These are phyloP conservation scores for Cryomyces minteri DNA, from an alignment of 495 filamentous ascomycete species.

Conservation along the genomic window DNA sequence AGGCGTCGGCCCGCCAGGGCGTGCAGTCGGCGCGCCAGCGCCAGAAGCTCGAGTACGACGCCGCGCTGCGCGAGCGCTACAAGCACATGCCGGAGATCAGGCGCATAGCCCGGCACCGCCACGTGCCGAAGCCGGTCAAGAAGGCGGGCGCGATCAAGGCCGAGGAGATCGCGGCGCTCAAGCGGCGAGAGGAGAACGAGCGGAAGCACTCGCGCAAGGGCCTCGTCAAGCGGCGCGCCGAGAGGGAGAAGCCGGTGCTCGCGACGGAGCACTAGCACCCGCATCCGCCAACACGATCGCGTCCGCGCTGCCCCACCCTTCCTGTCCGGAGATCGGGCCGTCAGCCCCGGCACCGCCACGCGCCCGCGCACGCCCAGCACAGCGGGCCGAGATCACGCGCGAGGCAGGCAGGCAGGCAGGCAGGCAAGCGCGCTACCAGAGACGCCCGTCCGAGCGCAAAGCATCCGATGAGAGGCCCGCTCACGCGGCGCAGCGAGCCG, in stretches of 20 bases:
- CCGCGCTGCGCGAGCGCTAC: slow-evolving; percentile 66
- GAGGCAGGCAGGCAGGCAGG: no score
- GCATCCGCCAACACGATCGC: no score
- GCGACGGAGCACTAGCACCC: slow-evolving; percentile 52
- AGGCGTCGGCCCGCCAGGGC: slow-evolving; percentile 70
- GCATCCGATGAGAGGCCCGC: no score
- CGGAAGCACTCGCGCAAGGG: slow-evolving; percentile 75
- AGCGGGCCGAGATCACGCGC: no score
- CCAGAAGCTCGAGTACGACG: slow-evolving; percentile 81
- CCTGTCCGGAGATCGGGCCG: no score
- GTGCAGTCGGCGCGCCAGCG: slow-evolving; percentile 71
- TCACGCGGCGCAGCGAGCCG: no score
- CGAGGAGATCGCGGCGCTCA: slow-evolving; percentile 72
- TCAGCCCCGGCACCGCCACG: no score
- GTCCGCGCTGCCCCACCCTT: no score
- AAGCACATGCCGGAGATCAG: slow-evolving; percentile 91
- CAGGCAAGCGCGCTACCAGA: no score
- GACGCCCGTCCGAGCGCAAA: no score
- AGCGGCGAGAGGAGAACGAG: slow-evolving; percentile 85
- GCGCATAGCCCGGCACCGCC: slow-evolving; percentile 76
- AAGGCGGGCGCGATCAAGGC: slow-evolving; percentile 94
- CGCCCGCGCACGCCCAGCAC: no score
- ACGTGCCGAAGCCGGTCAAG: slow-evolving; percentile 87
- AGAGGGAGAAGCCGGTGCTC: slow-evolving; percentile 88
- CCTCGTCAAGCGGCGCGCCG: slow-evolving; percentile 49